A percentile compares a stretch with the other conserved stretches of the same genome.
These are phyloP conservation scores for Flaveria ramosissima DNA, from an alignment of 129 eudicot species.

Conservation along the genomic window DNA sequence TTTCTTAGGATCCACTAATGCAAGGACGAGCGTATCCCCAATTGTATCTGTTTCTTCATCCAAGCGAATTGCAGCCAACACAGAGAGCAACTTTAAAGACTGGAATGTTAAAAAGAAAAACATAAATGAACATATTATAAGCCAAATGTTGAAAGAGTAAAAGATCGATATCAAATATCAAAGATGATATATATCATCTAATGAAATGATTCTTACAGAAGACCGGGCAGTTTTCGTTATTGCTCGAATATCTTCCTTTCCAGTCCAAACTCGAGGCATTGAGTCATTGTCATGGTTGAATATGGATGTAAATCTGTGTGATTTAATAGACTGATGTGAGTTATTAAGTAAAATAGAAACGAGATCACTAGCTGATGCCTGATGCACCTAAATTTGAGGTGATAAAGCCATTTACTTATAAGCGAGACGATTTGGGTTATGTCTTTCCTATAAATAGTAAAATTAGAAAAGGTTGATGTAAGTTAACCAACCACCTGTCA, in stretches of 20 bases:
- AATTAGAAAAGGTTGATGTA: neutral
- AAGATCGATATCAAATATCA: neutral
- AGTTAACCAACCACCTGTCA: neutral
- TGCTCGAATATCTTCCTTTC: conserved; percentile 92
- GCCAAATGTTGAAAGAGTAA: neutral
- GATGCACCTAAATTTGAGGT: neutral
- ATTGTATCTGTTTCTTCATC: conserved; percentile 68
- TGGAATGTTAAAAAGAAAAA: conserved; percentile 29
- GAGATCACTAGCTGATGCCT: neutral
- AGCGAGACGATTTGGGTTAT: neutral
- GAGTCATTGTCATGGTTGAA: conserved; percentile 91
- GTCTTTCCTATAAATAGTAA: neutral
- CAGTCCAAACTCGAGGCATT: conserved; percentile 98
- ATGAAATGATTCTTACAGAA: conserved; percentile 59
- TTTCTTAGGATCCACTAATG: conserved; percentile 63
- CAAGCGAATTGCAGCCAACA: conserved; percentile 83
- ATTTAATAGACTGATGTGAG: neutral
- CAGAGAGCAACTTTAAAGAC: conserved; percentile 81
- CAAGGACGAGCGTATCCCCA: conserved; percentile 70
- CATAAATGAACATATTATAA: conserved; percentile 2
- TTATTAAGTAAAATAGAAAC: neutral
- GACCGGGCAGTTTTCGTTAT: conserved; percentile 93
- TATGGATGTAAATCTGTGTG: conserved; percentile 71
- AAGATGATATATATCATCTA: neutral
- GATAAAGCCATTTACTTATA: neutral